These are phyloP conservation scores for Acanthamoeba culbertsoni DNA, from an alignment of 208 protist genomes.

Conservation along the genomic window DNA sequence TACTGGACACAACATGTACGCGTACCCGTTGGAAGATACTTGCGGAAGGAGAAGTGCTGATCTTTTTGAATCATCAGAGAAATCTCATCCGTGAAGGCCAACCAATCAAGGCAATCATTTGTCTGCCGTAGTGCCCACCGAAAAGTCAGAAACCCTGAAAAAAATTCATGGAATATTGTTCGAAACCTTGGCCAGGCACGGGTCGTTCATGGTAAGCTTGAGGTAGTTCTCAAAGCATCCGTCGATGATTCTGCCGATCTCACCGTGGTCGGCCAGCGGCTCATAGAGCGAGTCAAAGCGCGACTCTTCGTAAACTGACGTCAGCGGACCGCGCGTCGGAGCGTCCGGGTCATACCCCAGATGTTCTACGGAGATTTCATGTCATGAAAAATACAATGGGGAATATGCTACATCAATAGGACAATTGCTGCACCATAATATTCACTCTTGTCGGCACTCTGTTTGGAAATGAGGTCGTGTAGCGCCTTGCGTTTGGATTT, in stretches of 20 bases:
- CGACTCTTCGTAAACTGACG: not conserved
- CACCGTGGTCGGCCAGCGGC: not conserved
- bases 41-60: slow-evolving; percentile 21
- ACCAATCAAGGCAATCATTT: not conserved
- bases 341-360: not conserved
- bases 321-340: not conserved
- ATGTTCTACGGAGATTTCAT: not conserved
- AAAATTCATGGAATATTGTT: not conserved
- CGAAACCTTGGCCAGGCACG: not conserved
- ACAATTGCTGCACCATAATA: not conserved
- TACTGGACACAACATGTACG: too few relatives aligned
- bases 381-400: not conserved
- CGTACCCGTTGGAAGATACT: not conserved
- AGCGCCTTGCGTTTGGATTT: not conserved
- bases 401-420: not conserved
- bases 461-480: not conserved
- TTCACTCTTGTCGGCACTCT: not conserved
- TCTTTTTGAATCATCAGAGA: not conserved
- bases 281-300: slow-evolving; percentile 22
- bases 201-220: slow-evolving; percentile 32
- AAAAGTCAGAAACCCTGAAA: not conserved
- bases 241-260: slow-evolving; percentile 41
- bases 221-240: slow-evolving; percentile 54
- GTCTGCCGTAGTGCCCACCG: not conserved
- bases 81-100: slow-evolving; percentile 1